Base-by-base conservation (phyloP, 1,139 yeast species). In the Protomyces macrosporus region DNA sequence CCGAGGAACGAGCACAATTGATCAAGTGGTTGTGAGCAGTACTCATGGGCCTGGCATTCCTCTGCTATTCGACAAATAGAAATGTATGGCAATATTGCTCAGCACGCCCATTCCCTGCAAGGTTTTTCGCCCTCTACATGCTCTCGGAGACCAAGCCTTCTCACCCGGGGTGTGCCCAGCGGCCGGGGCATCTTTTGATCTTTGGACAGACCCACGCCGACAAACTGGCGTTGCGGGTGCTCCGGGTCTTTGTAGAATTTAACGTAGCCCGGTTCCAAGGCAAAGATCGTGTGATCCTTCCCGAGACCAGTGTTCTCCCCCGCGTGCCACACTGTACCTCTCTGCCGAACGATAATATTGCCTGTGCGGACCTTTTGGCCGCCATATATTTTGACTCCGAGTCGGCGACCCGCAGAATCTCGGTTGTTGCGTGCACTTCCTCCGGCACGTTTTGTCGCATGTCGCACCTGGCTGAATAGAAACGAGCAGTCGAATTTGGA, bases 311-410 rank as follows among this genome's bases (percentile, higher is more conserved):
- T 86, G 70, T 93, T 91, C 69, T 88, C 96, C 53, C 99, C 99
- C 0, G 98, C 98, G 72, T 85, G 95, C 74, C 91, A 88, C 71
- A 84, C 86, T n/a, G 98, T 90, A 72, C 99, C 99, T 74, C 98
- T 83, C 74, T 93, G 99, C 75, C 98, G 84, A 85, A 89, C 84
- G 54, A 93, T 81, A 70, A 93, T 91, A 72, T 90, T 88, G n/a
- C 98, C 98, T 0, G 63, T 59, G 37, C 51, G 52, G 9, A 56
- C 67, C 37, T 14, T 48, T 39, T 55, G 81, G 54, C 88, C 87
- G 71, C 91, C 97, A 68, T 87, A 83, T 61, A 82, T 88, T 77
- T 93, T 93, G 45, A 95, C 88, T 39, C 99, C 99, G 64, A 93
- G 79, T 73, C 98, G 81, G 76, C 96, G 85, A 79, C 98, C 98